Evolutionary conservation across 306 rosid genomes (phyloP).

Genomic region (Medicago arabica): DNA sequence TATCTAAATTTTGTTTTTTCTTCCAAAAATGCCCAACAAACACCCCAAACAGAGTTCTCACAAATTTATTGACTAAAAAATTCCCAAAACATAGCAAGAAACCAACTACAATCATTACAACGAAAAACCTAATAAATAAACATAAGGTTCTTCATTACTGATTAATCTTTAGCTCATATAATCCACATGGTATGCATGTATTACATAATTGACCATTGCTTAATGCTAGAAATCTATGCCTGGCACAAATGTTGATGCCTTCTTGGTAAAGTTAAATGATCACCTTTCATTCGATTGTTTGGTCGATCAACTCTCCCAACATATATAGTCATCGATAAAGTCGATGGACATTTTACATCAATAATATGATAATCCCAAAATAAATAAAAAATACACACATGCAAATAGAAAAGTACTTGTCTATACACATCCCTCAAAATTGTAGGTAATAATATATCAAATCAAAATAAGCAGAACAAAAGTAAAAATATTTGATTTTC

Average conservation of each 20-base stretch:
- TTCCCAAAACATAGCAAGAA: no score
- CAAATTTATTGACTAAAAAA: no score
- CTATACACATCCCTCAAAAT: conserved; percentile 47
- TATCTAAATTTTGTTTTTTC: no score
- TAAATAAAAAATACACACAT: not conserved
- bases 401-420: not conserved
- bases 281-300: not conserved
- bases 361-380: not conserved
- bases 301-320: not conserved
- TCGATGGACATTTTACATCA: not conserved
- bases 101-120: no score
- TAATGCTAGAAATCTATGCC: conserved; percentile 8
- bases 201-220: conserved; percentile 3
- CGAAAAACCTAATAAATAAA: no score
- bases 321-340: not conserved
- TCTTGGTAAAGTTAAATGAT: conserved; percentile 15
- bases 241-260: not conserved
- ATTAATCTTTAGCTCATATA: not conserved
- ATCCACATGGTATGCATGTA: not conserved
- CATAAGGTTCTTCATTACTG: not conserved
- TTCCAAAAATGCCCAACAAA: no score
- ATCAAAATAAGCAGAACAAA: conserved; percentile 29
- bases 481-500: conserved; percentile 21
- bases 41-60: no score
- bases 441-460: conserved; percentile 39